A percentile compares a stretch with the other conserved stretches of the same genome.
Conservation (phyloP, 2,329 filamentous ascomycete species). For the Neonectria hederae region DNA sequence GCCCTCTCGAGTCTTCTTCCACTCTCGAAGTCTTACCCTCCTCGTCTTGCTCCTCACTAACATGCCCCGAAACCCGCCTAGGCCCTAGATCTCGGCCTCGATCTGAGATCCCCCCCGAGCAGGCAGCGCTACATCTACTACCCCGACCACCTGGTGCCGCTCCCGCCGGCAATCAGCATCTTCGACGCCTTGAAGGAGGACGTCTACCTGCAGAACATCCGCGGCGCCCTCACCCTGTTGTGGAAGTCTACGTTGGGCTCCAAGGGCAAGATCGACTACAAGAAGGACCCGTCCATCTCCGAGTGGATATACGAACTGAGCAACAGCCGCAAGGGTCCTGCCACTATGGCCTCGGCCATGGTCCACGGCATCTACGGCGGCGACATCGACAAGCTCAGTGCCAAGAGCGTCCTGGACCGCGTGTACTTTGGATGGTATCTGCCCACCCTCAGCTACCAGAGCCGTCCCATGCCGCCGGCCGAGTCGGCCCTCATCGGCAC, state of each 20-base stretch:
- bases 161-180: constrained; percentile 45
- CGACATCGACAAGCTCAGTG: constrained; percentile 83
- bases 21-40: background rate
- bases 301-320: constrained; percentile 49
- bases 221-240: constrained; percentile 41
- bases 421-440: constrained; percentile 46
- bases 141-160: constrained; percentile 70
- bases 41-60: constrained; percentile 16
- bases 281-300: constrained; percentile 48
- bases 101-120: constrained; percentile 60
- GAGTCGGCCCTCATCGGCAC: constrained; percentile 45
- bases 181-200: constrained; percentile 44
- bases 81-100: constrained; percentile 50
- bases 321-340: constrained; percentile 56
- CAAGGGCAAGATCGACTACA: constrained; percentile 26
- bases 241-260: constrained; percentile 32
- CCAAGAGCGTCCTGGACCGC: constrained; percentile 62
- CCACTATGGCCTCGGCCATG: constrained; percentile 80
- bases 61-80: constrained; percentile 33
- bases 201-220: constrained; percentile 46
- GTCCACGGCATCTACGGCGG: constrained; percentile 94
- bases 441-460: constrained; percentile 45
- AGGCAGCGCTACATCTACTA: constrained; percentile 82
- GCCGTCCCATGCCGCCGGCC: constrained; percentile 52
- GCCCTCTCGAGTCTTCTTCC: background rate